phyloP scores from a whole-genome alignment of 805 yeast genomes.

The Cyberlindnera meyerae region DNA sequence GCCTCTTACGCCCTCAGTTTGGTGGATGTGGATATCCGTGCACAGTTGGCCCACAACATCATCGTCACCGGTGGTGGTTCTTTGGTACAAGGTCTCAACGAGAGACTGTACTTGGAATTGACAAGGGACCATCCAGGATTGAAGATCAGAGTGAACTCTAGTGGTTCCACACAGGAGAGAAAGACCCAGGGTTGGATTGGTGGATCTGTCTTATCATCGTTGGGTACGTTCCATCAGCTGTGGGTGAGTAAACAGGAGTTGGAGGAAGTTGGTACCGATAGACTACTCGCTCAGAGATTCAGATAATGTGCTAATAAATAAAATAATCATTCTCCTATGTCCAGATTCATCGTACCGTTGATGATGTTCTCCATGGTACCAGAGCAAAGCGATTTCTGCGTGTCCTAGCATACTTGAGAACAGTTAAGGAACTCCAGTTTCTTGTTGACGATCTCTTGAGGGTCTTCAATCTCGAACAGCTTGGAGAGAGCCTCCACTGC shows the following conservation, averaged over 20 bases:
- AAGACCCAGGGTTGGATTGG: conserved; percentile 87
- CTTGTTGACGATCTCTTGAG: conserved; percentile 29
- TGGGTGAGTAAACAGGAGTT: conserved; percentile 89
- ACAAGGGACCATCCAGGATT: conserved; percentile 72
- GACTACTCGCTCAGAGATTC: conserved; percentile 75
- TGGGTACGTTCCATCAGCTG: conserved; percentile 91
- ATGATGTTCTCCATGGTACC: conserved; percentile 12
- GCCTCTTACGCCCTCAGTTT: conserved; percentile 49
- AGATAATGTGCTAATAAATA: too few species aligned
- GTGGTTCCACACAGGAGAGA: conserved; percentile 75
- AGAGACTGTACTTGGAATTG: conserved; percentile 68
- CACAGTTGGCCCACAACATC: conserved; percentile 83
- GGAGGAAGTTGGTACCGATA: conserved; percentile 82
- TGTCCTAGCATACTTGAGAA: conserved; percentile 31
- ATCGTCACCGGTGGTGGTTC: conserved; percentile 84
- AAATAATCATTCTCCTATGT: too few species aligned
- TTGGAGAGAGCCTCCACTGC: conserved; percentile 68
- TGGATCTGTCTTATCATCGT: conserved; percentile 79
- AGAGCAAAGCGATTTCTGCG: conserved; percentile 33
- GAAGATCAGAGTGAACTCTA: conserved; percentile 77
- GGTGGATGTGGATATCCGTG: conserved; percentile 77
- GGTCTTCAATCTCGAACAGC: conserved; percentile 43
- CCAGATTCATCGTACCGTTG: conserved; percentile 5
- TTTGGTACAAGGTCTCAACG: conserved; percentile 75
- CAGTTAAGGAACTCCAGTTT: conserved; percentile 35